These are phyloP conservation scores for Lolium perenne DNA, from an alignment of 176 grass and related monocot genomes.

Conservation along the genomic window DNA sequence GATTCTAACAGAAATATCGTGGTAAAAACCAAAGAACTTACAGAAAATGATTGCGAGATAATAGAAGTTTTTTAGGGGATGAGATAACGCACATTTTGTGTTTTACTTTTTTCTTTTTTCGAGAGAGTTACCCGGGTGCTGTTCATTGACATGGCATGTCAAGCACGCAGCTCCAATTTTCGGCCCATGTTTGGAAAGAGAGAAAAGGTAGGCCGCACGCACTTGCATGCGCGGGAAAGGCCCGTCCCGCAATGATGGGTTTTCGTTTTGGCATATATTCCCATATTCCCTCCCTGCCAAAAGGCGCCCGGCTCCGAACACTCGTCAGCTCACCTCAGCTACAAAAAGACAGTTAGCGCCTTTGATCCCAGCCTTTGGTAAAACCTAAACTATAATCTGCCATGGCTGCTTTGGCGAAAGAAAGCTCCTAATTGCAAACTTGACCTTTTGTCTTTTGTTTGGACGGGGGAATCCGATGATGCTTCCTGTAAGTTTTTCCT, in stretches of 20 bases:
- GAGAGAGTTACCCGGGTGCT: neutral
- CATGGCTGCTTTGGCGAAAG: constrained; percentile 50
- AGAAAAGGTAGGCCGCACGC: constrained; percentile 35
- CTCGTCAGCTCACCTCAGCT: constrained; percentile 1
- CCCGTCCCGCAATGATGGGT: constrained; percentile 56
- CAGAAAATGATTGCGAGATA: neutral
- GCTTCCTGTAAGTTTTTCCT: neutral
- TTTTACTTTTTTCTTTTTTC: neutral
- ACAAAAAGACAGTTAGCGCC: constrained; percentile 58
- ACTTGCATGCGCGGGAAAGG: constrained; percentile 50
- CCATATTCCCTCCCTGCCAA: constrained; percentile 41
- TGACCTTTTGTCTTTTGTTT: constrained; percentile 44
- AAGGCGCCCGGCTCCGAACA: constrained; percentile 28
- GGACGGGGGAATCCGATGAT: constrained; percentile 50
- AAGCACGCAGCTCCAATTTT: constrained; percentile 17
- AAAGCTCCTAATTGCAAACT: constrained; percentile 5
- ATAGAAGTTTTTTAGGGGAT: no score
- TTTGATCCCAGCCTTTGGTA: constrained; percentile 54
- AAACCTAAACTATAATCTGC: constrained; percentile 22
- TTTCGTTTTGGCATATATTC: constrained; percentile 65
- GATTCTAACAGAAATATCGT: neutral
- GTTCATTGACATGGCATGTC: no score
- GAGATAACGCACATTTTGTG: neutral
- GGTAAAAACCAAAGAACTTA: neutral
- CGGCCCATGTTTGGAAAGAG: constrained; percentile 45